These are phyloP conservation scores for Xylariales sp. DNA, from an alignment of 2,329 filamentous ascomycete genomes.

Conservation along the genomic window DNA sequence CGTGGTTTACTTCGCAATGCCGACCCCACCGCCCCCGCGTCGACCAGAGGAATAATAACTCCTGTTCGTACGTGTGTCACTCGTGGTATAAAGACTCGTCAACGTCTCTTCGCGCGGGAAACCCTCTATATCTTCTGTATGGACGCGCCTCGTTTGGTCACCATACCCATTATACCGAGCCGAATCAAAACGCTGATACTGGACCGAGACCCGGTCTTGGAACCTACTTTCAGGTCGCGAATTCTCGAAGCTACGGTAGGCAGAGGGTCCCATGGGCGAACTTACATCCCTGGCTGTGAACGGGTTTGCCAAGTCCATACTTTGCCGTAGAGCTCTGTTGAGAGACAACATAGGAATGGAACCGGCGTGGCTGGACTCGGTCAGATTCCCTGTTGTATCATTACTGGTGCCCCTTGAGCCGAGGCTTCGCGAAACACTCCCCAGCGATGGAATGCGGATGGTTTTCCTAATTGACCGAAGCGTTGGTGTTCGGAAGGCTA, in stretches of 20 bases:
- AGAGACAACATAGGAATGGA: slow-evolving; percentile 32
- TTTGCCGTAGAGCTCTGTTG: neutral
- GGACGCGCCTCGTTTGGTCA: neutral
- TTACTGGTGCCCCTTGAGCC: slow-evolving; percentile 23
- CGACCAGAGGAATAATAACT: neutral
- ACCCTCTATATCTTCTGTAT: neutral
- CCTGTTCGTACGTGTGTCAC: neutral
- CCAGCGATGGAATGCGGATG: slow-evolving; percentile 29
- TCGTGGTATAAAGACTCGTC: slow-evolving; percentile 24
- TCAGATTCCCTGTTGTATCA: slow-evolving; percentile 11
- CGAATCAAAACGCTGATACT: neutral
- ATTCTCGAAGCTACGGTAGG: no score
- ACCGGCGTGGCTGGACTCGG: slow-evolving; percentile 2
- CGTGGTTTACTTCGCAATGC: slow-evolving; percentile 15
- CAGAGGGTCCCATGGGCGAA: neutral
- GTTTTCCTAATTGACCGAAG: slow-evolving; percentile 31
- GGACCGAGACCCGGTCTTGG: slow-evolving; percentile 15
- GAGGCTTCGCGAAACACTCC: neutral
- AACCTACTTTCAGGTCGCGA: neutral
- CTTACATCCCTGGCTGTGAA: slow-evolving; percentile 5
- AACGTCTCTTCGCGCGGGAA: slow-evolving; percentile 22
- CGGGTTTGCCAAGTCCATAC: neutral
- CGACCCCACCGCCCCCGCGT: neutral
- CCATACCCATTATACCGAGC: neutral
- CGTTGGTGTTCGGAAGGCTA: slow-evolving; percentile 32